Conservation (phyloP, 768 basidiomycete species). For the Mycena albidolilacea region DNA sequence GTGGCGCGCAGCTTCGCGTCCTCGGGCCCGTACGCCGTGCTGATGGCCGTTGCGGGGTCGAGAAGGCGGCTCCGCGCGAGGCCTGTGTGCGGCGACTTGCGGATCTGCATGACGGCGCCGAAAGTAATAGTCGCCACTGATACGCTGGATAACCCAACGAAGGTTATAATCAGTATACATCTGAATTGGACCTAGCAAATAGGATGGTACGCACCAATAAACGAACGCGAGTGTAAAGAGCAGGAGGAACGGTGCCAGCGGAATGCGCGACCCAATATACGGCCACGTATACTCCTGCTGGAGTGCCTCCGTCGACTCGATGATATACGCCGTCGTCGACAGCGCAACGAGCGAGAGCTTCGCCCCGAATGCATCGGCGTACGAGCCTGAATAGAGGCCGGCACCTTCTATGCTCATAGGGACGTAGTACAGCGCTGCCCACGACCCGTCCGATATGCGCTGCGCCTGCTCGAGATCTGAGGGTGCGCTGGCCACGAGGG, state of each 20-base stretch:
- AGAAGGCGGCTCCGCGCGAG: conserved; percentile 12
- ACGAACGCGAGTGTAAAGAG: not conserved
- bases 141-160: not conserved
- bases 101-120: not conserved
- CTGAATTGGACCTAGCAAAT: too few species aligned
- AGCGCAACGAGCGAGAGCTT: conserved; percentile 19
- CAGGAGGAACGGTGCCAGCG: conserved; percentile 7
- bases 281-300: not conserved
- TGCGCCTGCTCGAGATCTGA: conserved; percentile 15
- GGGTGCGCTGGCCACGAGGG: not conserved
- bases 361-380: conserved; percentile 9
- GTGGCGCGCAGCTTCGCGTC: not conserved
- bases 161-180: not conserved
- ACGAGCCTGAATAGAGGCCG: conserved; percentile 17
- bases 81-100: not conserved
- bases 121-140: not conserved
- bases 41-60: conserved; percentile 18
- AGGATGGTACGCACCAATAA: conserved; percentile 11
- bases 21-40: conserved; percentile 21
- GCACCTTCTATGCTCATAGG: not conserved
- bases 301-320: not conserved
- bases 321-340: conserved; percentile 15
- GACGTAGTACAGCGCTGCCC: not conserved
- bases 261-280: not conserved
- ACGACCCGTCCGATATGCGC: conserved; percentile 12